Percentiles rank a stretch among this genome's conserved stretches.
Evolutionary conservation across 75 land plant genomes (phyloP).

Genomic region (Selaginella moellendorffii): DNA sequence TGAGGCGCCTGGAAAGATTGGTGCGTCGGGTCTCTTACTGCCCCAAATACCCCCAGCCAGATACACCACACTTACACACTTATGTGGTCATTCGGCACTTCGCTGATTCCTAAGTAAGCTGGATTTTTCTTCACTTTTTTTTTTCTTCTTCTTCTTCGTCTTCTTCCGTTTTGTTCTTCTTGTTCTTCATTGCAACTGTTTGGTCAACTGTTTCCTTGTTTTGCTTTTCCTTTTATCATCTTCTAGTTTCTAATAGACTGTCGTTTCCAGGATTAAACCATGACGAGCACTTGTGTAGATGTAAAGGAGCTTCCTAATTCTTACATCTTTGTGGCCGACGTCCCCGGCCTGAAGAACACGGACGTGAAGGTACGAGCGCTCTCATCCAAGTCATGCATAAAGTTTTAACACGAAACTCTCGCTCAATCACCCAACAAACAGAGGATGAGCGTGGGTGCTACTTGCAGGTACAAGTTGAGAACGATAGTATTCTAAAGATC

Average conservation of each 20-base stretch:
- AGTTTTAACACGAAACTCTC: not conserved
- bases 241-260: no score
- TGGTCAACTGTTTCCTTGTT: not conserved
- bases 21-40: not conserved
- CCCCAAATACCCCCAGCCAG: not conserved
- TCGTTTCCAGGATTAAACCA: constrained; percentile 11
- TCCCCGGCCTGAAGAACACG: constrained; percentile 27
- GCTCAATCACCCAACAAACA: not conserved
- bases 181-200: not conserved
- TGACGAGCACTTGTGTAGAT: constrained; percentile 31
- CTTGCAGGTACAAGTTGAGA: constrained; percentile 8
- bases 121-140: no score
- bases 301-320: constrained; percentile 27
- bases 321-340: constrained; percentile 26
- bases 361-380: constrained; percentile 24
- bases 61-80: not conserved
- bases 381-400: not conserved
- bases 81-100: not conserved
- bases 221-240: not conserved
- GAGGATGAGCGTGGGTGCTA: not conserved
- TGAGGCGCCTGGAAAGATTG: not conserved
- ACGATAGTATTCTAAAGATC: constrained; percentile 3
- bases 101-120: not conserved
- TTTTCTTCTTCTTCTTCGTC: no score
- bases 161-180: no score